Evolutionary conservation across 306 rosid genomes (phyloP).

Genomic region (Benincasa hispida): DNA sequence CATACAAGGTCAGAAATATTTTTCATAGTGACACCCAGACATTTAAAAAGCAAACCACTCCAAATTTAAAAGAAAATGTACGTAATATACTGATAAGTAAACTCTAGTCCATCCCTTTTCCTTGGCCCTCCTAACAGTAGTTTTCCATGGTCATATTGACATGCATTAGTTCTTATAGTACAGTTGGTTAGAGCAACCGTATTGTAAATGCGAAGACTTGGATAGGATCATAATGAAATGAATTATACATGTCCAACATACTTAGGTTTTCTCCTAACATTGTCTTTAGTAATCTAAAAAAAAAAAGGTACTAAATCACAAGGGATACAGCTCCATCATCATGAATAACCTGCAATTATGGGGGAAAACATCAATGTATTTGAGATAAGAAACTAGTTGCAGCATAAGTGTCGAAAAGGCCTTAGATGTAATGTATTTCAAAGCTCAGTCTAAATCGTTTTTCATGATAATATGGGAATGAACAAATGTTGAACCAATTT

Average conservation of each 20-base stretch:
- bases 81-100: neutral
- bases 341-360: conserved; percentile 61
- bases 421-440: neutral
- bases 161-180: neutral
- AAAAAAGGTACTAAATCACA: neutral
- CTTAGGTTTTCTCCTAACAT: neutral
- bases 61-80: neutral
- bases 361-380: neutral
- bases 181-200: neutral
- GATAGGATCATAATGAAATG: neutral
- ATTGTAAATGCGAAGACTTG: neutral
- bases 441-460: neutral
- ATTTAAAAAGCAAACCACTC: neutral
- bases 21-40: neutral
- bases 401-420: neutral
- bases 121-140: neutral
- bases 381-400: conserved; percentile 1
- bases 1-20: neutral
- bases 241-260: neutral
- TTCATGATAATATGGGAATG: neutral
- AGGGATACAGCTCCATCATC: conserved; percentile 98
- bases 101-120: neutral
- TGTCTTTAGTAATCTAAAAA: neutral
- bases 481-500: neutral
- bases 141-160: neutral